These are phyloP conservation scores for Picea glauca DNA, from an alignment of 75 land plant genomes.

Conservation along the genomic window DNA sequence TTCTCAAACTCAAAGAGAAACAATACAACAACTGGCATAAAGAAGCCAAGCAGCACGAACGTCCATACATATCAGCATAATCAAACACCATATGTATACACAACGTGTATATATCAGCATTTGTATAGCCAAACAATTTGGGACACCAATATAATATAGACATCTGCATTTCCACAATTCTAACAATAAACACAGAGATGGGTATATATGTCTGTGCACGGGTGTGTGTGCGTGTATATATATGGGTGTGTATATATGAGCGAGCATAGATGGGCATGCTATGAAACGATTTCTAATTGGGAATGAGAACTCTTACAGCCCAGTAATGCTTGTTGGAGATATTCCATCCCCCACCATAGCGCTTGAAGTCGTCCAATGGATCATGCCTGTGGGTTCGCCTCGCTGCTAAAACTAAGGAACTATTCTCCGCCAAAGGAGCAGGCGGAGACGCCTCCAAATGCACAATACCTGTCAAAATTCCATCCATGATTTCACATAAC, in stretches of 20 bases:
- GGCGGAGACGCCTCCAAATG: background rate
- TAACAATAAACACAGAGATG: background rate
- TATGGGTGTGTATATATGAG: too few species aligned
- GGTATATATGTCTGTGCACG: background rate
- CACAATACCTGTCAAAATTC: too few species aligned
- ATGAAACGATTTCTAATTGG: too few species aligned
- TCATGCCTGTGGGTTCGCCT: slow-evolving; percentile 62
- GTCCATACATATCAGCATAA: background rate
- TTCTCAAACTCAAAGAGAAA: background rate
- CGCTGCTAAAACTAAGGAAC: slow-evolving; percentile 45
- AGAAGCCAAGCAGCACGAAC: background rate
- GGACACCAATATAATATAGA: background rate
- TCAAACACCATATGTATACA: background rate
- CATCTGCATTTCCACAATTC: background rate
- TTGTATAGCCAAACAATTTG: background rate
- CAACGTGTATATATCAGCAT: background rate
- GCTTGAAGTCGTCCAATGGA: slow-evolving; percentile 52
- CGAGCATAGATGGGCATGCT: too few species aligned
- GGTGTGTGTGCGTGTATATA: too few species aligned
- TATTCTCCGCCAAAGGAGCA: background rate
- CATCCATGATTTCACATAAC: too few species aligned
- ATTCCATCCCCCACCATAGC: slow-evolving; percentile 77
- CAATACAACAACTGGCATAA: background rate
- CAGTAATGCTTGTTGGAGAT: slow-evolving; percentile 73
- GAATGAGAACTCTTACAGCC: slow-evolving; percentile 50